Conservation (phyloP, 345 rosid genomes). For the Melaleuca quinquenervia region DNA sequence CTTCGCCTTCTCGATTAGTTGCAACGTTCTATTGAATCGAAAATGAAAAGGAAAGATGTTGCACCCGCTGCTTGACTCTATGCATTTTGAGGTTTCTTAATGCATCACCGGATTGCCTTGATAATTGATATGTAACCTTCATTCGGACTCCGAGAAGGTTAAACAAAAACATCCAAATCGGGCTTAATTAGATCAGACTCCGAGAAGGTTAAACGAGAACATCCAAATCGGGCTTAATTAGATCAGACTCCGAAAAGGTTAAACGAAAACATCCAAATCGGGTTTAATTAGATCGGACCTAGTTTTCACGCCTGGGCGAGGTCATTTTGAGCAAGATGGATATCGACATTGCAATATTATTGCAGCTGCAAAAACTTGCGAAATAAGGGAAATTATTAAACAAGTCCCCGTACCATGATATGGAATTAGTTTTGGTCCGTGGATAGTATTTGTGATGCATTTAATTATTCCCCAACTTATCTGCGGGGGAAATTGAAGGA, state of each 20-base stretch:
- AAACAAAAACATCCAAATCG: background rate
- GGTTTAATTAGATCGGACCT: background rate
- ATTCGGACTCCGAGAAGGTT: background rate
- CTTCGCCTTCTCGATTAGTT: background rate
- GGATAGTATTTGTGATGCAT: too few species aligned
- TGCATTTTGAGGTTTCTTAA: background rate
- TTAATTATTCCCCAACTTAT: background rate
- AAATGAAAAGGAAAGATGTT: background rate
- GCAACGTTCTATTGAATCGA: background rate
- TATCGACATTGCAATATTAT: background rate
- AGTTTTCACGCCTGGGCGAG: background rate
- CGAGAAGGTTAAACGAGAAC: background rate
- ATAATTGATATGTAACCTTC: background rate
- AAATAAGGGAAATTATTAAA: background rate
- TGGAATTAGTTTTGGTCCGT: background rate
- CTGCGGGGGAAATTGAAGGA: background rate
- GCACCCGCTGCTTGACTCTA: background rate
- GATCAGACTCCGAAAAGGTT: background rate
- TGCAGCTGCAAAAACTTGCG: background rate
- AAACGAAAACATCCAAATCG: background rate
- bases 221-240: too few species aligned
- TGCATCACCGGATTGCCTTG: background rate
- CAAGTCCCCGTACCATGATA: background rate
- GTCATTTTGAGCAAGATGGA: background rate
- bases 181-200: too few species aligned